These are phyloP conservation scores for Podospora fimiseda DNA, from an alignment of 495 filamentous ascomycete species.

Conservation along the genomic window DNA sequence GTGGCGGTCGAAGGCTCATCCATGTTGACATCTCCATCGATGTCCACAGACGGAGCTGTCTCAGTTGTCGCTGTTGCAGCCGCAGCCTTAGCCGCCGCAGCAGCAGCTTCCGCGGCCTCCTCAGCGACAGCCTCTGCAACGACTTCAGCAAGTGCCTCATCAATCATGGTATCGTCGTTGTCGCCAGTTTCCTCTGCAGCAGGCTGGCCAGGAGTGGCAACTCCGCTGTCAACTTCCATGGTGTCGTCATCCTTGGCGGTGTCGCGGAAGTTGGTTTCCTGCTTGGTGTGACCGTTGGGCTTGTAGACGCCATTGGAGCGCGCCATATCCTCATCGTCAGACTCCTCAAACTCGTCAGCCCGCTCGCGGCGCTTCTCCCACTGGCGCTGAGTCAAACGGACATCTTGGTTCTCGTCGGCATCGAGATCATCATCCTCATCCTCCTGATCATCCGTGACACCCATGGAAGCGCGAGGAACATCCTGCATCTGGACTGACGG, in stretches of 20 bases:
- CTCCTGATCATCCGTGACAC: slow-evolving; percentile 74
- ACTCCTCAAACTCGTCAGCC: slow-evolving; percentile 72
- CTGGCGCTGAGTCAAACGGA: slow-evolving; percentile 71
- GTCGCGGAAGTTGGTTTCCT: slow-evolving; percentile 64
- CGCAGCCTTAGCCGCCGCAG: slow-evolving; percentile 4
- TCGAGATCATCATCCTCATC: slow-evolving; percentile 84
- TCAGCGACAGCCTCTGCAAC: slow-evolving; percentile 1
- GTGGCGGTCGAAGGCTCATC: slow-evolving; percentile 17
- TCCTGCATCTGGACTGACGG: slow-evolving; percentile 94
- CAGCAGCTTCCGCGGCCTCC: slow-evolving; percentile 5
- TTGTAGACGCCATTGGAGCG: slow-evolving; percentile 66
- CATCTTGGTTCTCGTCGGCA: slow-evolving; percentile 85
- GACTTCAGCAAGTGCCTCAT: slow-evolving; percentile 42
- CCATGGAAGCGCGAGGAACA: slow-evolving; percentile 71
- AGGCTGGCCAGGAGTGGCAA: slow-evolving; percentile 41
- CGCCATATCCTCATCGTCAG: slow-evolving; percentile 83
- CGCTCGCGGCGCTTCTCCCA: slow-evolving; percentile 74
- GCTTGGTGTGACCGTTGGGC: slow-evolving; percentile 50
- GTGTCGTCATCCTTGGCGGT: slow-evolving; percentile 55
- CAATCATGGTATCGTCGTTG: slow-evolving; percentile 57
- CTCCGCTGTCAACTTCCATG: slow-evolving; percentile 56
- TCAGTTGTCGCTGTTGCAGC: too few relatives aligned
- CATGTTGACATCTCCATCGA: slow-evolving; percentile 36
- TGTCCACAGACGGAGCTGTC: slow-evolving; percentile 14
- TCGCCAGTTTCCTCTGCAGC: slow-evolving; percentile 44